Percentiles rank a stretch among this genome's conserved stretches.
phyloP scores from a whole-genome alignment of 2,329 filamentous ascomycete species.

The Colletotrichum tamarilloi region DNA sequence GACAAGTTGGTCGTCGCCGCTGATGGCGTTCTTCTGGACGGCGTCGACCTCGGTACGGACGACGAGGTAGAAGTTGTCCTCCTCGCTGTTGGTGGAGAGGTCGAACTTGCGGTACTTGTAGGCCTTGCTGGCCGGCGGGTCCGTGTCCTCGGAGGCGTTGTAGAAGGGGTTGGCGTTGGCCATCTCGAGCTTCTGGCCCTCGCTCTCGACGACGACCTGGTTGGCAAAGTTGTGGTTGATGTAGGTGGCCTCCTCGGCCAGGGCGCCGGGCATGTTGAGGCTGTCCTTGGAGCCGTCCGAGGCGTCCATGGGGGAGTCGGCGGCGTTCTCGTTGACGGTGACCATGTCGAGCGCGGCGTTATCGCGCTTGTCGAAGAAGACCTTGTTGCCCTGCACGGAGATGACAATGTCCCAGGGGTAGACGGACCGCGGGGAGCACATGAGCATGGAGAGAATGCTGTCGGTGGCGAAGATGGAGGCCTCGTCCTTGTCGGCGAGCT shows the following conservation, averaged over 20 bases:
- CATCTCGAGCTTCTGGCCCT: conserved; percentile 84
- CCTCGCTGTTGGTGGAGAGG: conserved; percentile 92
- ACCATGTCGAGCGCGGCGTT: conserved; percentile 96
- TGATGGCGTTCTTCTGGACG: conserved; percentile 93
- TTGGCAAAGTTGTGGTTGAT: conserved; percentile 99
- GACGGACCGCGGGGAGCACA: conserved; percentile 96
- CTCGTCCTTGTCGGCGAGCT: conserved; percentile 94
- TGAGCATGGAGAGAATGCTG: conserved; percentile 98
- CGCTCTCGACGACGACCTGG: conserved; percentile 89
- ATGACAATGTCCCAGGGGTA: conserved; percentile 99
- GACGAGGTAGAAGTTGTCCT: conserved; percentile 85
- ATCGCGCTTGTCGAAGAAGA: conserved; percentile 99
- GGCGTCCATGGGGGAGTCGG: conserved; percentile 91
- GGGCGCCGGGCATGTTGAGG: conserved; percentile 92
- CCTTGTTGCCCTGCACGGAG: conserved; percentile 90
- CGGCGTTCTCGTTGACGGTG: conserved; percentile 98
- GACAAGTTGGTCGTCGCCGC: conserved; percentile 89
- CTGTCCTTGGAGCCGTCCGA: conserved; percentile 93
- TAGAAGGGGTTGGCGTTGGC: conserved; percentile 96
- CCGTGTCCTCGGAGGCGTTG: conserved; percentile 90
- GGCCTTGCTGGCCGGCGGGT: conserved; percentile 92
- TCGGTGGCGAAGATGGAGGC: conserved; percentile 97
- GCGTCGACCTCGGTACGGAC: conserved; percentile 97
- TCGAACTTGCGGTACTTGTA: conserved; percentile 99
- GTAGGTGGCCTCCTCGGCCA: conserved; percentile 97